A percentile compares a stretch with the other conserved stretches of the same genome.
Evolutionary conservation across 2,329 filamentous ascomycete genomes (phyloP).

Genomic region (Aphanoascus verrucosus): DNA sequence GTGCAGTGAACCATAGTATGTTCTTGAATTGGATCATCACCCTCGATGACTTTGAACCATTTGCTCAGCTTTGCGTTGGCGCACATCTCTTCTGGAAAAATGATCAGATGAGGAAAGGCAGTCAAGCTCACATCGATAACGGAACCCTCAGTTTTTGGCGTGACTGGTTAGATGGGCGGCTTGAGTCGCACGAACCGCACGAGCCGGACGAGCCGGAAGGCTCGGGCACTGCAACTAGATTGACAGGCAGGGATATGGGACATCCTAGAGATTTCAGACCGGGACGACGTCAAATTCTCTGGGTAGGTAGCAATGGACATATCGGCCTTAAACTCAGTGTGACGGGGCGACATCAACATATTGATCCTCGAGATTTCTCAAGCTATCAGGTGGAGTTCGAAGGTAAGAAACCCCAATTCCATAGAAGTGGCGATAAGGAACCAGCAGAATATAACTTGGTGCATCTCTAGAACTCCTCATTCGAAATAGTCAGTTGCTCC

Average conservation of each 20-base stretch:
- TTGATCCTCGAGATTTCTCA: not conserved
- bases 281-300: not conserved
- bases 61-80: not conserved
- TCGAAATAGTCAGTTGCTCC: not conserved
- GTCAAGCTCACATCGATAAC: not conserved
- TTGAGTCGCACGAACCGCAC: not conserved
- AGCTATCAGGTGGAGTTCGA: not conserved
- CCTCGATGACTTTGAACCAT: not conserved
- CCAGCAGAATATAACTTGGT: not conserved
- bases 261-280: not conserved
- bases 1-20: not conserved
- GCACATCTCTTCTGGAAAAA: not conserved
- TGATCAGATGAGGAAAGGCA: not conserved
- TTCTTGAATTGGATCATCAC: not conserved
- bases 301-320: not conserved
- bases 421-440: not conserved
- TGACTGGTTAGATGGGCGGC: not conserved
- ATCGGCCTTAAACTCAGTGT: slow-evolving; percentile 1
- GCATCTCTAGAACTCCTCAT: not conserved
- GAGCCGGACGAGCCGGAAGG: not conserved
- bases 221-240: not conserved
- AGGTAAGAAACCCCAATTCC: not conserved
- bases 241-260: not conserved
- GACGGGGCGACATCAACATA: not conserved
- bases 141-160: not conserved